These are phyloP conservation scores for Xylariaceae sp. DNA, from an alignment of 2,329 filamentous ascomycete genomes.

Conservation along the genomic window DNA sequence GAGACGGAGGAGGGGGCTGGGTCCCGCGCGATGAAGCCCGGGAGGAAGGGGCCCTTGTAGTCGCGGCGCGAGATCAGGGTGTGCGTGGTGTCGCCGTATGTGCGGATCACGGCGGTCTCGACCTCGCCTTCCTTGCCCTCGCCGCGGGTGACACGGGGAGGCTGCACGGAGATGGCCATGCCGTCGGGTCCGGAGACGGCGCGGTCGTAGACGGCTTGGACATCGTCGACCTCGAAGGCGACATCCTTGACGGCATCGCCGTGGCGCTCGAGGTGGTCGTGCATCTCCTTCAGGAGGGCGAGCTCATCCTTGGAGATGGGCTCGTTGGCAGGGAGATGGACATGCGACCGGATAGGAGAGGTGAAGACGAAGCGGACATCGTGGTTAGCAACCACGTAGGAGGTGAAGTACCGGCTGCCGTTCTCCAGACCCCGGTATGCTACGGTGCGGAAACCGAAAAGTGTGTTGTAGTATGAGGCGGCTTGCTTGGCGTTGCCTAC, in stretches of 20 bases:
- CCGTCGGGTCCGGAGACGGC: conserved; percentile 57
- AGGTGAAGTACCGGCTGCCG: conserved; percentile 72
- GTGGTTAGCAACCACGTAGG: conserved; percentile 76
- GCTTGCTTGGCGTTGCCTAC: conserved; percentile 96
- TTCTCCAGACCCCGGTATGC: conserved; percentile 89
- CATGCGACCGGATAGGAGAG: conserved; percentile 65
- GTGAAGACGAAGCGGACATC: conserved; percentile 78
- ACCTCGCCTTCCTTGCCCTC: conserved; percentile 63
- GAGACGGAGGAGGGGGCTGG: conserved; percentile 35
- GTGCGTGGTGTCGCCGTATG: conserved; percentile 93
- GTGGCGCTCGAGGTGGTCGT: conserved; percentile 77
- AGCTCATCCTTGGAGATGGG: conserved; percentile 59
- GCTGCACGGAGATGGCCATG: conserved; percentile 52
- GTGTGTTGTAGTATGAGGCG: conserved; percentile 78
- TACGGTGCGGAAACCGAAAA: conserved; percentile 78
- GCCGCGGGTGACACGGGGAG: conserved; percentile 45
- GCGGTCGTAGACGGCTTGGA: conserved; percentile 69
- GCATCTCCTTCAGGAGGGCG: conserved; percentile 64
- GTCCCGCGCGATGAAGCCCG: conserved; percentile 63
- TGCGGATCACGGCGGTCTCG: conserved; percentile 73
- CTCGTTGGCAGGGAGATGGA: conserved; percentile 52
- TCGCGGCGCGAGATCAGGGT: conserved; percentile 70
- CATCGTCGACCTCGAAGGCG: conserved; percentile 88
- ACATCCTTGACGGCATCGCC: conserved; percentile 95
- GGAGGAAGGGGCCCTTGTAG: conserved; percentile 75